Base-by-base conservation (phyloP, 257 asterid genomes). In the Petunia axillaris region DNA sequence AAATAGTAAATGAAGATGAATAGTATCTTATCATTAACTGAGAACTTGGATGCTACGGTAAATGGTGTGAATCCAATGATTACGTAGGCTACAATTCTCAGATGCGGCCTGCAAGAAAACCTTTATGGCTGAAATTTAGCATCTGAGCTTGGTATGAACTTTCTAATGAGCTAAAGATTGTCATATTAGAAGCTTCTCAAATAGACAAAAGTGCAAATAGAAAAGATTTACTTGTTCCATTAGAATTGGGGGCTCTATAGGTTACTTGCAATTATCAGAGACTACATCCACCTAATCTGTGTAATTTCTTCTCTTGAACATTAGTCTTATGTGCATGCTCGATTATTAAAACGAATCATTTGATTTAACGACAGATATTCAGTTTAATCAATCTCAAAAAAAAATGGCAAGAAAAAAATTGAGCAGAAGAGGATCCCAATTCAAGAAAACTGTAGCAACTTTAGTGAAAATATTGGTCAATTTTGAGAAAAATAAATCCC, bases 61-160 rank as follows among this genome's bases (percentile, higher is more conserved):
- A 68, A 67, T 43, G 14, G 55, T 67, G 8, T 66, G 54, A 43
- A 25, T 68, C 16, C 57, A 43, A 7, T 43, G 46, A 68, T 68
- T 43, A 68, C 43, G 76, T 68, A 68, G 76, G 53, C 7, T 68
- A 68, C 16, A 68, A 68, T 68, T 43, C 57, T 52, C 15, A n/a
- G 2, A 43, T 68, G 40, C 55, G 8, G 57, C 57, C 2, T 52
- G 11, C 1, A 52, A 52, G 57, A 15, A 52, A 52, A 67, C 36
- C 15, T 43, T 67, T 67, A 16, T n/a, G n/a, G 75, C 50, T 8
- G 53, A 67, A 38, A 8, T 39, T 43, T 68, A 8, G 43, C n/a
- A 43, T 67, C 38, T n/a, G 55, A 68, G 43, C 76, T 8, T 43
- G 55, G 54, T 68, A 41, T n/a, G 52, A 68, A 68, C 76, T 39